phyloP scores from a whole-genome alignment of 345 rosid genomes.

The Eucalyptus grandis region DNA sequence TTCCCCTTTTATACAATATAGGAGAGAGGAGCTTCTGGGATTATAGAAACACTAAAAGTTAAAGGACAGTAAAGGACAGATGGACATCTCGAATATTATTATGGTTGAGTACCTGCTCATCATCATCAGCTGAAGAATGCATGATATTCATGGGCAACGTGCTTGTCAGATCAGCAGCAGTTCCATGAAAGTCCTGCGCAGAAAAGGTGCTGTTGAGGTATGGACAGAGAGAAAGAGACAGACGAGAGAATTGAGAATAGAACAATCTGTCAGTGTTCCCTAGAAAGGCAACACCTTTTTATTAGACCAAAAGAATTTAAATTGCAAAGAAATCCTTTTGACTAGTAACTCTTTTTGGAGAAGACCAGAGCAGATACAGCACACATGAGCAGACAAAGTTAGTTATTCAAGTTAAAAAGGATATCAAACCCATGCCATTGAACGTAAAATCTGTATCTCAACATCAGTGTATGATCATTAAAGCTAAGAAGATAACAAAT shows the following conservation, averaged over 20 bases:
- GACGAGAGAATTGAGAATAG: background rate
- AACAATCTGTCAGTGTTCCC: background rate
- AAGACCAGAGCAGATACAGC: background rate
- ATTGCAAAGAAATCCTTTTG: background rate
- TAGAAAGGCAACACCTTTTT: background rate
- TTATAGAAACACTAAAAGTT: background rate
- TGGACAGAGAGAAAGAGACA: background rate
- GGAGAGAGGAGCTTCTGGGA: background rate
- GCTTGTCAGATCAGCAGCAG: slow-evolving; percentile 18
- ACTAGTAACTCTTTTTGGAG: background rate
- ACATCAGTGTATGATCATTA: background rate
- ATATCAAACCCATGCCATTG: background rate
- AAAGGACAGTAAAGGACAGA: background rate
- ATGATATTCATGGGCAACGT: slow-evolving; percentile 23
- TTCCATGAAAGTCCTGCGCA: slow-evolving; percentile 32
- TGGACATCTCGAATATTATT: background rate
- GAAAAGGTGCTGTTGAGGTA: background rate
- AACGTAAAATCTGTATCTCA: background rate
- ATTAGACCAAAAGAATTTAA: background rate
- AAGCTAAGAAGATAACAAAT: background rate
- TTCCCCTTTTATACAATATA: background rate
- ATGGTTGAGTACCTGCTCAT: slow-evolving; percentile 35
- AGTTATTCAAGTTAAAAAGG: background rate
- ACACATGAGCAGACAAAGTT: background rate
- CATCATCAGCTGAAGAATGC: slow-evolving; percentile 42